A percentile compares a stretch with the other conserved stretches of the same genome.
These are phyloP conservation scores for Pleurotus pulmonarius DNA, from an alignment of 768 basidiomycete species.

Conservation along the genomic window DNA sequence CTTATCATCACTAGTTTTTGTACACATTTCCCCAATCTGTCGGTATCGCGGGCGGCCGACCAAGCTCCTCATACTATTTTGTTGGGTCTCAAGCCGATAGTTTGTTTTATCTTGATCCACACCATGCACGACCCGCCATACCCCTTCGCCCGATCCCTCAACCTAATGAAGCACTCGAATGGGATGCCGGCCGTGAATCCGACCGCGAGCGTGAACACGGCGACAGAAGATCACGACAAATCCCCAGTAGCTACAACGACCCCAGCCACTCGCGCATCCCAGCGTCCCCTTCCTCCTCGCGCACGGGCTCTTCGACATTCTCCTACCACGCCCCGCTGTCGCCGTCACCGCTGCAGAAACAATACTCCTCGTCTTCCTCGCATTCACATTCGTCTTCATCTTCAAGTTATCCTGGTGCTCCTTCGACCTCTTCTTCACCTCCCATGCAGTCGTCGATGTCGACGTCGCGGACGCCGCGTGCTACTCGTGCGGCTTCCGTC, in stretches of 20 bases:
- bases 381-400: constrained; percentile 29
- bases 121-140: constrained; percentile 74
- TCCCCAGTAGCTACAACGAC: constrained; percentile 1
- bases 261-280: constrained; percentile 32
- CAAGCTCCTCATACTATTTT: constrained; percentile 97
- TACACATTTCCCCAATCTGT: constrained; percentile 95
- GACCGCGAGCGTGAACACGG: constrained; percentile 16
- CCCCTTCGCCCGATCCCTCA: constrained; percentile 51
- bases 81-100: constrained; percentile 89
- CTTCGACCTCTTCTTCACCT: constrained; percentile 14
- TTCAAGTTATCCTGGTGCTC: constrained; percentile 7
- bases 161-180: background rate
- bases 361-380: constrained; percentile 37
- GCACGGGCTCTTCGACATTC: constrained; percentile 49
- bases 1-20: constrained; percentile 46
- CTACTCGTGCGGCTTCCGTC: constrained; percentile 8
- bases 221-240: constrained; percentile 7
- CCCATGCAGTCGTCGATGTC: constrained; percentile 5
- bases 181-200: constrained; percentile 17
- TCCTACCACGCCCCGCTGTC: constrained; percentile 55
- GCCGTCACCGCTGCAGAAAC: constrained; percentile 64
- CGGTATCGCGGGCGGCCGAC: constrained; percentile 94
- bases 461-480: constrained; percentile 4
- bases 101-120: constrained; percentile 80
- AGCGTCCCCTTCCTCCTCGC: constrained; percentile 48